A percentile compares a stretch with the other conserved stretches of the same genome.
These are phyloP conservation scores for Eimeria praecox DNA, from an alignment of 169 alveolate species.

Conservation along the genomic window DNA sequence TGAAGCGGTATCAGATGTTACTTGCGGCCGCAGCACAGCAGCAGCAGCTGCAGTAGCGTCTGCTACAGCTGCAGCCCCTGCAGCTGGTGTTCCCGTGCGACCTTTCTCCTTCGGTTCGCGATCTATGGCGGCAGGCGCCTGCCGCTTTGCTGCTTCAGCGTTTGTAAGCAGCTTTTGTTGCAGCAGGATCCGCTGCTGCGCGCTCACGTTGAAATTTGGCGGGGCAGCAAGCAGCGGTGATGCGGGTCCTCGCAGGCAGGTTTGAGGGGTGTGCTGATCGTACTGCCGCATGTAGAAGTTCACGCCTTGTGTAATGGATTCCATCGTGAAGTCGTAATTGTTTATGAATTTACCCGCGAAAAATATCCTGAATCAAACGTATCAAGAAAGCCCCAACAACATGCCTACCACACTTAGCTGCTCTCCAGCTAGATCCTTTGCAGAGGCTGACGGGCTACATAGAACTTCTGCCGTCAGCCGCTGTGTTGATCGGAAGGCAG, in stretches of 20 bases:
- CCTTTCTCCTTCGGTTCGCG: not conserved
- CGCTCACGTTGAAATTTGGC: conserved; percentile 34
- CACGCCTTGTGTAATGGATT: conserved; percentile 89
- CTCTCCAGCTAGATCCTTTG: not conserved
- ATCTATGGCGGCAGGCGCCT: not conserved
- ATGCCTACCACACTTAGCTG: not conserved
- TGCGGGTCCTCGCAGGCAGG: conserved; percentile 56
- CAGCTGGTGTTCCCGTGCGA: not conserved
- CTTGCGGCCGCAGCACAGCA: conserved; percentile 6
- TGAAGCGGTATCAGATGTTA: not conserved
- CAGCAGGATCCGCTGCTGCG: conserved; percentile 77
- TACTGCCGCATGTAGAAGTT: conserved; percentile 83
- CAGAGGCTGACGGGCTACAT: not conserved
- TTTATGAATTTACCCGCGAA: conserved; percentile 94
- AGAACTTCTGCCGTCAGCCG: not conserved
- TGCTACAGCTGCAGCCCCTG: conserved; percentile 73
- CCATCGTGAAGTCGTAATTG: conserved; percentile 91
- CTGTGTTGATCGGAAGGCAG: not conserved
- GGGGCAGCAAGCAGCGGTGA: conserved; percentile 76
- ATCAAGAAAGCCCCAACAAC: not conserved
- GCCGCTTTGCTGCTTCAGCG: conserved; percentile 50
- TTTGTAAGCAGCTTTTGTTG: conserved; percentile 58
- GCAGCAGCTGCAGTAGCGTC: not conserved
- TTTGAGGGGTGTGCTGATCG: conserved; percentile 69
- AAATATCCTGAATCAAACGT: conserved; percentile 85